Percentiles rank a stretch among this genome's conserved stretches.
phyloP scores from a whole-genome alignment of 495 filamentous ascomycete species.

The Penicillium taxi region DNA sequence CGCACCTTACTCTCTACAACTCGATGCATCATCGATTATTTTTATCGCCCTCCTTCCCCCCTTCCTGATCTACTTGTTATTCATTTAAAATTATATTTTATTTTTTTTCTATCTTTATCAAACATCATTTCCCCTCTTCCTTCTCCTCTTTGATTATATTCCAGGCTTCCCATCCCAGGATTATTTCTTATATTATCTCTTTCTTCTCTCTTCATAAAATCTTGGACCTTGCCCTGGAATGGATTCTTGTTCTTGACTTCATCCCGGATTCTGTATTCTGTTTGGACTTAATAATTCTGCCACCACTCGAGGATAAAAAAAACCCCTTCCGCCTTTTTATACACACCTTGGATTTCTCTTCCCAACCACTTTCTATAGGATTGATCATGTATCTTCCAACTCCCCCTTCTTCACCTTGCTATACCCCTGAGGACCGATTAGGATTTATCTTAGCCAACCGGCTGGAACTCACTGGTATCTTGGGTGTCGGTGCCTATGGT shows the following conservation, averaged over 20 bases:
- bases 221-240: conserved; percentile 11
- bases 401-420: conserved; percentile 50
- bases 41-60: conserved; percentile 9
- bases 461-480: conserved; percentile 72
- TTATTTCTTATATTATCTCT: background rate
- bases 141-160: no score
- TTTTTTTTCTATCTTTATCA: background rate
- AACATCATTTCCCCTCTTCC: no score
- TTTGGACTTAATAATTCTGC: no score
- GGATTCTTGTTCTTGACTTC: conserved; percentile 12
- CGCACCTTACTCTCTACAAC: no score
- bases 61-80: background rate
- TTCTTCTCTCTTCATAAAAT: conserved; percentile 2
- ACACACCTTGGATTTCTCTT: conserved; percentile 2
- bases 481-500: conserved; percentile 92
- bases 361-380: background rate
- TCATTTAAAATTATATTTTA: background rate
- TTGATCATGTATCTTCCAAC: conserved; percentile 47
- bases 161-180: no score
- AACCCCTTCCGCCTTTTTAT: background rate
- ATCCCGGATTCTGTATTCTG: conserved; percentile 1
- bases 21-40: conserved; percentile 20
- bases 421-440: conserved; percentile 72
- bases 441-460: conserved; percentile 76
- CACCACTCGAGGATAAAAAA: no score